Evolutionary conservation across 495 filamentous ascomycete genomes (phyloP).

Genomic region (Aspergillus kassunensis): DNA sequence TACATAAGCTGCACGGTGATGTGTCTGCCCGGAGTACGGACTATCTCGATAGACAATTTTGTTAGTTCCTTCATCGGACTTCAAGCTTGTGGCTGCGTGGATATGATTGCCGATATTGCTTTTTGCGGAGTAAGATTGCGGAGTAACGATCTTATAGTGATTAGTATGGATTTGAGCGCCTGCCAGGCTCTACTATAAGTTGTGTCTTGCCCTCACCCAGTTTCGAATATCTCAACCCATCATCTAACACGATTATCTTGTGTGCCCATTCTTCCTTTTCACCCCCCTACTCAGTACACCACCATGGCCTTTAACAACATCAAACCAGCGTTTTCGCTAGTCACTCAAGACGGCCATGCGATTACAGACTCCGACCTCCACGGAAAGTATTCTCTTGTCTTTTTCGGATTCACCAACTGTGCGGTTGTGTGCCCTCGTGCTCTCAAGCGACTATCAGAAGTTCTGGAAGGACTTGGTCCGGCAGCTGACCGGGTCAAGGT

Average conservation of each 20-base stretch:
- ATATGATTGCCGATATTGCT: neutral
- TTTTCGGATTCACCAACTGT: constrained; percentile 9
- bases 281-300: too few relatives aligned
- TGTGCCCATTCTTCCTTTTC: neutral
- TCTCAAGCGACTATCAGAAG: neutral
- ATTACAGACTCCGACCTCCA: neutral
- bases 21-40: neutral
- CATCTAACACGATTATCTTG: neutral
- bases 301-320: neutral
- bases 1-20: neutral
- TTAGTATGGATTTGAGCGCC: neutral
- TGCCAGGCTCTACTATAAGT: neutral
- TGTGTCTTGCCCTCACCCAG: neutral
- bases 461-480: neutral
- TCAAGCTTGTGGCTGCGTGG: neutral
- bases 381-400: neutral
- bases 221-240: neutral
- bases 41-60: neutral
- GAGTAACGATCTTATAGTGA: neutral
- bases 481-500: neutral
- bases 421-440: constrained; percentile 1
- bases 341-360: neutral
- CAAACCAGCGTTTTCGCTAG: neutral
- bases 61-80: neutral
- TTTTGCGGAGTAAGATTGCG: constrained; percentile 1